Percentiles rank a stretch among this genome's conserved stretches.
These are phyloP conservation scores for Microbotryum saponariae DNA, from an alignment of 1,284 basidiomycete genomes.

Conservation along the genomic window DNA sequence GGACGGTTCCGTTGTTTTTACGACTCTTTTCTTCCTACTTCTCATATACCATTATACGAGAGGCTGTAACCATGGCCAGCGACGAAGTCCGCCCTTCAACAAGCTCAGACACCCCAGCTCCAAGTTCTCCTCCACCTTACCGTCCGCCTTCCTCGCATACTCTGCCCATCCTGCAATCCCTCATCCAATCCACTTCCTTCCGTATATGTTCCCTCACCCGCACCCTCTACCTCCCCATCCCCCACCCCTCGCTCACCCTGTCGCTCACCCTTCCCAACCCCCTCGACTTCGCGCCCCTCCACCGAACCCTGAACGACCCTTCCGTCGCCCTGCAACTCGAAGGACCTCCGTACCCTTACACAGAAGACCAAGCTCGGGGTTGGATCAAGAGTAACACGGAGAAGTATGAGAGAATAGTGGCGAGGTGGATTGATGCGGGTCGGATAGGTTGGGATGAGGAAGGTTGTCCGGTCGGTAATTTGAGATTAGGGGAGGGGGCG, in stretches of 20 bases:
- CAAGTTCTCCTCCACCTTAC: background rate
- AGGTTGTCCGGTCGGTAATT: background rate
- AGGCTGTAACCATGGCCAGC: too few relatives aligned
- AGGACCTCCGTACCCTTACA: slow-evolving; percentile 25
- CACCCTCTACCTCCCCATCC: background rate
- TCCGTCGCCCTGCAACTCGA: slow-evolving; percentile 2
- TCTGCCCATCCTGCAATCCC: slow-evolving; percentile 9
- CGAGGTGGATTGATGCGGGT: background rate
- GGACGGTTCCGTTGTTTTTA: too few relatives aligned
- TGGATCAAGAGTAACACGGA: background rate
- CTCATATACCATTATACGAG: too few relatives aligned
- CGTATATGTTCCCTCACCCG: too few relatives aligned
- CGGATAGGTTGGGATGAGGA: background rate
- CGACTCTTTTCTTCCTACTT: too few relatives aligned
- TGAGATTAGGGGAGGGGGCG: background rate
- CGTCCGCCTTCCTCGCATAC: slow-evolving; percentile 3
- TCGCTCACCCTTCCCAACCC: slow-evolving; percentile 9
- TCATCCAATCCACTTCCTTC: background rate
- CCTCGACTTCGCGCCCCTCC: background rate
- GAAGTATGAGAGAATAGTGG: background rate
- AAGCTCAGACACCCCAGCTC: too few relatives aligned
- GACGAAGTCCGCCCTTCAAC: too few relatives aligned
- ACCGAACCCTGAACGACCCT: slow-evolving; percentile 7
- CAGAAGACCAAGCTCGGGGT: background rate
- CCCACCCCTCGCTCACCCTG: background rate